Evolutionary conservation across 352 stramenopile genomes (phyloP), one percentile per base, ranked within the genome.

Genomic region (Phytophthora syringae): DNA sequence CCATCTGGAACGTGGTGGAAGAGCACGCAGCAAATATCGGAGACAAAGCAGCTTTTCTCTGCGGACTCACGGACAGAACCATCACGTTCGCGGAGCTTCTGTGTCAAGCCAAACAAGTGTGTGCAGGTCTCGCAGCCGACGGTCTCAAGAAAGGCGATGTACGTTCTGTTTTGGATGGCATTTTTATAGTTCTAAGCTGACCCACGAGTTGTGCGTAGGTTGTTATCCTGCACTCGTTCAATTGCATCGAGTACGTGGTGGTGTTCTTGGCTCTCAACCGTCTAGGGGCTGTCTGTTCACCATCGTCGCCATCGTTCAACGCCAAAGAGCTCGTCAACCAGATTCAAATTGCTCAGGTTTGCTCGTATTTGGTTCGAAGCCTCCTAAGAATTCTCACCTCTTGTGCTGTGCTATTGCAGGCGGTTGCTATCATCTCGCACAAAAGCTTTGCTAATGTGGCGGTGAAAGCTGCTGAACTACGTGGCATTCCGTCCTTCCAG

Each of bases 171-270:
- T n/a, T 20, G 18, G 9, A 40, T 57, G 44, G 39, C 10, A 32
- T 12, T 48, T 76, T 40, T 59, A 78, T 25, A 65, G 79, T 10
- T 16, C 2, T n/a, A 24, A 22, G n/a, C 20, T 45, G 39, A 13
- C 7, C 13, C 20, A 12, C 1, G 1, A 15, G 18, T 64, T 40
- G 73, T 74, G 1, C 11, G 50, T 67, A 84, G 70, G 68, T 79
- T 4, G 69, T 86, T 16, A 30, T 87, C n/a, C 56, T 86, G 16
- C 74, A 82, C 32, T 76, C 71, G 44, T 58, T 79, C 53, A 89
- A 89, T 65, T 86, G 73, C 63, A 61, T 87, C 44, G 76, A 87
- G 50, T 89, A 80, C 18, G 72, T 72, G 0, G 40, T 85, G 1
- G 59, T 88, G 7, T 82, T 79, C 42, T 45, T 82, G 2, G 80